phyloP scores from a whole-genome alignment of 1,284 basidiomycete genomes.

The Naganishia albida region DNA sequence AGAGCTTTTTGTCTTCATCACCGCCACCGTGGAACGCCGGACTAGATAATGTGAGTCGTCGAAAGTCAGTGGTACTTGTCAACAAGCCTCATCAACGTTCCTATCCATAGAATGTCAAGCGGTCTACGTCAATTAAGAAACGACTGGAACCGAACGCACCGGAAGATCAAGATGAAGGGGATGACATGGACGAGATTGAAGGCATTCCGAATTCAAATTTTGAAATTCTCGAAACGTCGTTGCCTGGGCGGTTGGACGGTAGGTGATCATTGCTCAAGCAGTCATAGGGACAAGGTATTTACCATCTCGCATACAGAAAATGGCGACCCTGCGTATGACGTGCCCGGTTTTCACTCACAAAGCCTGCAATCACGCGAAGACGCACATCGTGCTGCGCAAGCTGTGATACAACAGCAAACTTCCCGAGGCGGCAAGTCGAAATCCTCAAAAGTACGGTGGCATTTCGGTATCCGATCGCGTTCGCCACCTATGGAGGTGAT shows the following conservation, averaged over 20 bases:
- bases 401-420: slow-evolving; percentile 36
- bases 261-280: slow-evolving; percentile 26
- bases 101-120: slow-evolving; percentile 15
- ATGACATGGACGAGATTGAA: slow-evolving; percentile 64
- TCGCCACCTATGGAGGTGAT: slow-evolving; percentile 99
- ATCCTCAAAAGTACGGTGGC: slow-evolving; percentile 73
- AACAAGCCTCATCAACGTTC: not conserved
- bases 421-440: slow-evolving; percentile 38
- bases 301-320: slow-evolving; percentile 19
- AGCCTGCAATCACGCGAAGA: slow-evolving; percentile 41
- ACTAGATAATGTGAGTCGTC: slow-evolving; percentile 41
- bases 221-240: slow-evolving; percentile 78
- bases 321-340: slow-evolving; percentile 32
- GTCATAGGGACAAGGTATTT: too few relatives aligned
- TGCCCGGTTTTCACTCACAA: slow-evolving; percentile 33
- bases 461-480: slow-evolving; percentile 93
- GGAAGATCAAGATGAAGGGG: slow-evolving; percentile 58
- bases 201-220: slow-evolving; percentile 65
- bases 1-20: slow-evolving; percentile 57
- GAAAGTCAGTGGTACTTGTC: not conserved
- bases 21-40: slow-evolving; percentile 59
- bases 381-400: slow-evolving; percentile 49
- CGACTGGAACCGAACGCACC: slow-evolving; percentile 21
- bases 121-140: slow-evolving; percentile 34
- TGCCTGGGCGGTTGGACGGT: slow-evolving; percentile 60